Conservation (phyloP, 1,139 yeast genomes). For the Wickerhamomyces sp. region DNA sequence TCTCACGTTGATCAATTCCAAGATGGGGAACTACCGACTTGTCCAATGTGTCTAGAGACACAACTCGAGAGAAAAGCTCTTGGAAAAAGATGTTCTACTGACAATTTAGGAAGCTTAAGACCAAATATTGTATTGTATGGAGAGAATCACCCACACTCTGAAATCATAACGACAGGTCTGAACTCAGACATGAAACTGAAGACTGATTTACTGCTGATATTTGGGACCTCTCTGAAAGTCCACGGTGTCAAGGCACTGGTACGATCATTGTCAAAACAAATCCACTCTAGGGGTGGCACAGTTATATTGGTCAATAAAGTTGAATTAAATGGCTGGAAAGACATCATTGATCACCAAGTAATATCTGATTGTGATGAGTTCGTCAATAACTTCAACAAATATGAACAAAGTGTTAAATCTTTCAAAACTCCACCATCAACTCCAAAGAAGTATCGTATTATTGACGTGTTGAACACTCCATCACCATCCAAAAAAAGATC, state of each 20-base stretch:
- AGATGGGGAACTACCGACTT: slow-evolving; percentile 40
- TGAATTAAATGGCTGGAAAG: slow-evolving; percentile 49
- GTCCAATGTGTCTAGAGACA: slow-evolving; percentile 48
- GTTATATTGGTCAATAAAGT: slow-evolving; percentile 53
- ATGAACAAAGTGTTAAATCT: slow-evolving; percentile 4
- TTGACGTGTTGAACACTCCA: slow-evolving; percentile 15
- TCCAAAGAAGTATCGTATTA: slow-evolving; percentile 25
- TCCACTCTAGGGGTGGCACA: slow-evolving; percentile 59
- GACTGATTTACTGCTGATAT: slow-evolving; percentile 75
- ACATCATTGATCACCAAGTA: slow-evolving; percentile 53
- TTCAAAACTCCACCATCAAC: slow-evolving; percentile 31
- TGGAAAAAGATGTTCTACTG: slow-evolving; percentile 75
- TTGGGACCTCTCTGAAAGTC: slow-evolving; percentile 84
- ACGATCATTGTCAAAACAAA: slow-evolving; percentile 58
- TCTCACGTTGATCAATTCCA: slow-evolving; percentile 40
- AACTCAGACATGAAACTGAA: slow-evolving; percentile 58
- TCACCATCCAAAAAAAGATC: slow-evolving; percentile 10
- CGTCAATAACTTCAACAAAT: slow-evolving; percentile 35
- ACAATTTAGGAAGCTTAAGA: slow-evolving; percentile 69
- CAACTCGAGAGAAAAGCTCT: slow-evolving; percentile 38
- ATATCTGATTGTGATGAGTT: slow-evolving; percentile 80
- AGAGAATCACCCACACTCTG: slow-evolving; percentile 84
- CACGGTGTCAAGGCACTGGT: slow-evolving; percentile 82
- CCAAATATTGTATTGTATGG: slow-evolving; percentile 86
- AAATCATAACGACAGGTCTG: slow-evolving; percentile 67